Base-by-base conservation (phyloP, 208 protist genomes). In the Crithidia sp. region DNA sequence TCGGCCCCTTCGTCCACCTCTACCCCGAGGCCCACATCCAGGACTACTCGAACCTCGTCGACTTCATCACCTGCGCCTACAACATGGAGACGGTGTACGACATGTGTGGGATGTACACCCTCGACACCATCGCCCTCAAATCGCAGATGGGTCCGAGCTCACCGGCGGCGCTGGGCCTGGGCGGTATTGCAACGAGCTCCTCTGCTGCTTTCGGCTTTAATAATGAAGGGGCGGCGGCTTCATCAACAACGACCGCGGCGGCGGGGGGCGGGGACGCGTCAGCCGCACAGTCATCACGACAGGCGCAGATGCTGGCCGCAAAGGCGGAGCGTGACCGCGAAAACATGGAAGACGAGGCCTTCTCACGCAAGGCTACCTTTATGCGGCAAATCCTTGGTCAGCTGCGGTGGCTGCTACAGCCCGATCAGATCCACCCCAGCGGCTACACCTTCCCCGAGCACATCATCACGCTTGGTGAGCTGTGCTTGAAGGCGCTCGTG, bases 51-150 rank as follows among this genome's bases (percentile, higher is more conserved):
- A 96, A 96, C 72, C 76, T 97, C 5, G 81, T 95, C 28, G 91
- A 97, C 74, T 96, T 96, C 71, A 80, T 96, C 44, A 92, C 91
- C 10, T 97, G 91, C 77, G 61, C 81, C 12, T 97, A 97, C 76
- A 97, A 97, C 65, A 94, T 97, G 91, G 91, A 97, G 74, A 97
- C 94, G 13, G 89, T 96, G 13, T 97, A 96, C 74, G 94, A 97
- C 74, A 77, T 97, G 39, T 95, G 90, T 62, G 83, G 85, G 5
- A 86, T 97, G 63, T 93, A 95, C 78, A 89, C 81, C 7, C 83
- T 97, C 39, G 93, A 97, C 69, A 86, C 82, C 79, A 77, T 95
- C 5, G 92, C 92, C n/a, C 73, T 92, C 55, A 81, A 85, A 41
- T 58, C 78, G 49, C 84, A 94, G 66, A 90, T 87, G 74, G 77